These are phyloP conservation scores for Pyrenophora graminea DNA, from an alignment of 2,329 filamentous ascomycete genomes.

Conservation along the genomic window DNA sequence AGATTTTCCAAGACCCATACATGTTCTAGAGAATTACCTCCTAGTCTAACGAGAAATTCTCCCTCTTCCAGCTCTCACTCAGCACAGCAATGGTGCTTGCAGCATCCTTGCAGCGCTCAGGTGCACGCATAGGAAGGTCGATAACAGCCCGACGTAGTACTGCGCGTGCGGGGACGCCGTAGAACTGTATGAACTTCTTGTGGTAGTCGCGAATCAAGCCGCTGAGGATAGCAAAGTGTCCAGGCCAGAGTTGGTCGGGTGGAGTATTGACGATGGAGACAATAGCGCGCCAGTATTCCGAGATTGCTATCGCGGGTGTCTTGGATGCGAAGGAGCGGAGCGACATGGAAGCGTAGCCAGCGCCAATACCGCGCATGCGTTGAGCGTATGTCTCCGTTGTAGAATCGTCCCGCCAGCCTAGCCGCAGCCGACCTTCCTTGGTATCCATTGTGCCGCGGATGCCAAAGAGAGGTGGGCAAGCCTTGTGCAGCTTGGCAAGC, in stretches of 20 bases:
- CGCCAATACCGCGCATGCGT: slow-evolving; percentile 80
- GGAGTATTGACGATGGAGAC: slow-evolving; percentile 78
- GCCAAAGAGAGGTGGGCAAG: slow-evolving; percentile 85
- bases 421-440: slow-evolving; percentile 39
- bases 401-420: slow-evolving; percentile 39
- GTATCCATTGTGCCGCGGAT: slow-evolving; percentile 76
- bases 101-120: slow-evolving; percentile 29
- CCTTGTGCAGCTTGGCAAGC: slow-evolving; percentile 80
- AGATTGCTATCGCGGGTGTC: slow-evolving; percentile 73
- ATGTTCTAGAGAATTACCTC: too few species aligned
- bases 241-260: slow-evolving; percentile 52
- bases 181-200: slow-evolving; percentile 77
- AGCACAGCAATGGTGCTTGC: slow-evolving; percentile 38
- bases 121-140: slow-evolving; percentile 65
- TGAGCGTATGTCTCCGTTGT: slow-evolving; percentile 73
- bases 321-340: slow-evolving; percentile 69
- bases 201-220: slow-evolving; percentile 66
- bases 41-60: slow-evolving; percentile 26
- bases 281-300: slow-evolving; percentile 81
- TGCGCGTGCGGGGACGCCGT: slow-evolving; percentile 74
- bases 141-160: slow-evolving; percentile 72
- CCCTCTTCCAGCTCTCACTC: slow-evolving; percentile 39
- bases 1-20: too few species aligned
- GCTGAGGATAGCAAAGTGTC: slow-evolving; percentile 57
- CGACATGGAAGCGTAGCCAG: slow-evolving; percentile 81